Conservation (phyloP, 345 rosid species). For the Lagerstroemia speciosa region DNA sequence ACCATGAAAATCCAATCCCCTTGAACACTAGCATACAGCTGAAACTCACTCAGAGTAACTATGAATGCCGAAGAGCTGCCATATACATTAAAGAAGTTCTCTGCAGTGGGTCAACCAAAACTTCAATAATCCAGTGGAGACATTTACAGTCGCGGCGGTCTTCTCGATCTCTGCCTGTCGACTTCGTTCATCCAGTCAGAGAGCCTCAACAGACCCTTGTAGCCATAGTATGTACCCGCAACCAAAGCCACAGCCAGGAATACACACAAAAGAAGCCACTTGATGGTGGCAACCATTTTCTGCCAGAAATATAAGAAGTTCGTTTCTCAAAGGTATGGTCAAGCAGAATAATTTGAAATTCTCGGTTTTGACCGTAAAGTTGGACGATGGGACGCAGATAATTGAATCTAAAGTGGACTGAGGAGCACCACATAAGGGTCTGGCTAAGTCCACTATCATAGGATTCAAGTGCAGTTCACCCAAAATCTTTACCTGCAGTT, state of each 20-base stretch:
- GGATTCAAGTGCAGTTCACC: background rate
- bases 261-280: constrained; percentile 35
- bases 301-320: constrained; percentile 22
- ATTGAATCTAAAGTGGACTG: background rate
- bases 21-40: background rate
- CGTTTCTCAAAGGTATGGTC: background rate
- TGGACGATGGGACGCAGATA: background rate
- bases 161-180: constrained; percentile 43
- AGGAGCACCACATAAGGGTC: background rate
- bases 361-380: background rate
- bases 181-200: constrained; percentile 84
- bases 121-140: background rate
- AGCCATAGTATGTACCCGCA: constrained; percentile 51
- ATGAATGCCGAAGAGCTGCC: background rate
- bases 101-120: background rate
- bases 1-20: background rate
- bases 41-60: background rate
- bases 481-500: constrained; percentile 39
- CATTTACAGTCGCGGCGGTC: constrained; percentile 1
- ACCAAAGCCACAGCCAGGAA: constrained; percentile 22
- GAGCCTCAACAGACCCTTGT: constrained; percentile 68
- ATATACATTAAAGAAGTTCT: background rate
- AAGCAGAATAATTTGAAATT: background rate
- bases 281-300: constrained; percentile 35
- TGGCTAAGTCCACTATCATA: background rate